Base-by-base conservation (phyloP, 1,284 basidiomycete genomes). In the Pseudozyma thailandica region DNA sequence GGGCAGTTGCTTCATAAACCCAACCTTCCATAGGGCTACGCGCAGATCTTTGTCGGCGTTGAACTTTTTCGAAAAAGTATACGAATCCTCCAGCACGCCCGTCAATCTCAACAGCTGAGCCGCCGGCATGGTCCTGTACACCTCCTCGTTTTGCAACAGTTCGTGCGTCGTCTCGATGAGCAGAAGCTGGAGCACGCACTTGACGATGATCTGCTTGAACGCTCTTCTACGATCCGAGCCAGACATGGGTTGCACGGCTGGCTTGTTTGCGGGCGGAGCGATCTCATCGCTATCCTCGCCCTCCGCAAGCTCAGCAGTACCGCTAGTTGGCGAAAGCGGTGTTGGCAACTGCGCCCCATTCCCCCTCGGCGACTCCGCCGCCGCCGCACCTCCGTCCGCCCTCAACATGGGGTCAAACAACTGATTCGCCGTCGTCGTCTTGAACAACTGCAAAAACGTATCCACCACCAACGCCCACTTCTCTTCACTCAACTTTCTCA, bases 131-230 rank as follows among this genome's bases (percentile, higher is more conserved):
- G 92, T 92, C 50, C 87, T 88, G 85, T 98, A 98, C 47, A 99
- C 92, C 18, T 63, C 59, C 16, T 61, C 64, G 51, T 80, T 77
- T 62, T 93, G 91, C 33, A 99, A 87, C 15, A 99, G 87, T 78
- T 98, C 96, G 81, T 95, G 93, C 7, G 94, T 95, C 18, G 93
- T 98, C 85, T 99, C 96, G 78, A 99, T 98, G 42, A 99, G 88
- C 51, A 98, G 86, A 18, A 99, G 86, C 82, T 99, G 96, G 30
- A 99, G 88, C 26, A 99, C 96, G 83, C 96, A 99, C 90, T 98
- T 98, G 78, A 98, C 94, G 73, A 99, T 98, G 84, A 99, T 98
- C 84, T 98, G 95, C 83, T 94, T 93, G 88, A 99, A 99, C 51
- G 93, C 90, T 33, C 92, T 89, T 21, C 93, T 90, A 57, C 96